A percentile compares a stretch with the other conserved stretches of the same genome.
Conservation (phyloP, 257 asterid genomes). For the Solanum neorickii region DNA sequence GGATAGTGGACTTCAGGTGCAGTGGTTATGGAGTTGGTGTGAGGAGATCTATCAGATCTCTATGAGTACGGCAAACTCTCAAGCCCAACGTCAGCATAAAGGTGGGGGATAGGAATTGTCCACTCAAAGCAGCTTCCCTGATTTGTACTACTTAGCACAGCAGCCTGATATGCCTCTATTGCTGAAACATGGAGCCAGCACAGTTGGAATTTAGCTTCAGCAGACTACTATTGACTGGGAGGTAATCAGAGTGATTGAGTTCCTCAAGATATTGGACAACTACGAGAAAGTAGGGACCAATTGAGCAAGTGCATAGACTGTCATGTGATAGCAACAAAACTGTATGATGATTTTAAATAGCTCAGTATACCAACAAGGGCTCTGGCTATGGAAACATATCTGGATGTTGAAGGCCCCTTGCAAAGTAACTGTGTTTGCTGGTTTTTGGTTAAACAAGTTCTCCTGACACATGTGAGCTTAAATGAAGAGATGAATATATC, state of each 20-base stretch:
- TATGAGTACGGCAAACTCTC: neutral
- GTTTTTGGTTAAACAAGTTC: neutral
- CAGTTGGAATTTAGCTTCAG: neutral
- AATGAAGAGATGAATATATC: neutral
- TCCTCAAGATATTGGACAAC: neutral
- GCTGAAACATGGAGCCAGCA: neutral
- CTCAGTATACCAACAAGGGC: neutral
- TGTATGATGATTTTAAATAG: neutral
- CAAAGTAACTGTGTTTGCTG: neutral
- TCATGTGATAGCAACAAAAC: neutral
- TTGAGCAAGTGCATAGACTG: neutral
- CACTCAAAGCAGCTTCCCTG: neutral
- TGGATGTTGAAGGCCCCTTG: neutral
- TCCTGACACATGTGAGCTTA: neutral
- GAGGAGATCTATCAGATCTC: neutral
- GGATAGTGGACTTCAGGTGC: neutral
- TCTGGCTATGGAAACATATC: neutral
- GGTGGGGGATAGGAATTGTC: neutral
- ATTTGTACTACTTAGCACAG: neutral
- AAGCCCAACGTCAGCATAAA: neutral
- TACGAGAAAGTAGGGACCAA: neutral
- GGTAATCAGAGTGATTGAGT: neutral
- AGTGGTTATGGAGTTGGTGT: neutral
- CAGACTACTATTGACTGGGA: neutral
- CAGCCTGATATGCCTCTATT: neutral